Evolutionary conservation across 768 basidiomycete genomes (phyloP), one percentile per base, ranked within the genome.

Genomic region (Zangia roseola): DNA sequence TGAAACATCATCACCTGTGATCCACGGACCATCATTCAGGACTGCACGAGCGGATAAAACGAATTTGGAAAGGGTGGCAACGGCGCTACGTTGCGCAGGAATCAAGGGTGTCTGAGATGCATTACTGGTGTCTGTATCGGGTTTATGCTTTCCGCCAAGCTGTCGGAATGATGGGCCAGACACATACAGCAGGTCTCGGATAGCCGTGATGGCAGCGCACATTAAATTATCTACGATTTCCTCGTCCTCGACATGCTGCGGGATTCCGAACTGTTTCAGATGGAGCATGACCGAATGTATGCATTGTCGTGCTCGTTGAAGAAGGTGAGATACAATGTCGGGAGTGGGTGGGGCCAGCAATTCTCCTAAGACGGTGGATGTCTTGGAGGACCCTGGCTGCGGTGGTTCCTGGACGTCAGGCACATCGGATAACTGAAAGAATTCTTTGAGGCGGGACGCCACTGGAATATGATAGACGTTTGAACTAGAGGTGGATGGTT

Each of bases 11-110:
- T 64, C 58, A 20, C 23, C 50, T 10, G 34, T 21, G 12, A 31
- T 56, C 69, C 67, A 64, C 0, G 66, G 62, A 2, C 56, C 68
- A 45, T 67, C 57, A 43, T 76, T 80, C 4, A 85, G 74, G 63
- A 88, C 82, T 2, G 94, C 92, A 23, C 93, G 84, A 1, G 89
- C 84, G 10, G 88, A 91, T 2, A 94, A 76, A 28, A 94, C 86
- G 24, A 97, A 80, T 62, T 93, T 87, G 31, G 91, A 93, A 4
- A 94, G 75, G 0, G 91, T 92, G 0, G 91, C 89, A 5, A 91
- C 87, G 17, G 92, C 84, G 50, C 88, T 88, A 44, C 90, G 77
- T 52, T 91, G 89, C 1, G 84, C 83, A 2, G 86, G 84, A 64
- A 91, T 85, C 16, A 91, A 69, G 4, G 84, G 70, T 5, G 81